Conservation (phyloP, 163 green algal species). For the Chloroidium sp. region DNA sequence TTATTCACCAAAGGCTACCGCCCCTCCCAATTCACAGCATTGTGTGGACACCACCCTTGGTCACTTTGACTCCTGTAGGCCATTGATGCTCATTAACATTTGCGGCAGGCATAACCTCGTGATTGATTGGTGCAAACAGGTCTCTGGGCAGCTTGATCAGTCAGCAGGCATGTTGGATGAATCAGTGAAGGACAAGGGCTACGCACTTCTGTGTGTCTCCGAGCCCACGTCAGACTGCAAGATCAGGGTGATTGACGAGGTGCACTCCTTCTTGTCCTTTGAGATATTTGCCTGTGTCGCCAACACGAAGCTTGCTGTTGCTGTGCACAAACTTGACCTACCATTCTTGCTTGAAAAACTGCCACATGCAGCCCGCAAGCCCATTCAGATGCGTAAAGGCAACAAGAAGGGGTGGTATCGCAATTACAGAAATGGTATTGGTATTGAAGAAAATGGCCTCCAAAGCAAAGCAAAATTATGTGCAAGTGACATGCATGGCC, state of each 20-base stretch:
- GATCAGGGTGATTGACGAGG: slow-evolving; percentile 68
- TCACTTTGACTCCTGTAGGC: too few species aligned
- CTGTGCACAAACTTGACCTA: neutral
- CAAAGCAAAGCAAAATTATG: too few species aligned
- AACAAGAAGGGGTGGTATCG: neutral
- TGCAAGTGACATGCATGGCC: neutral
- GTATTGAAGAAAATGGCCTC: too few species aligned
- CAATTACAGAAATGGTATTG: too few species aligned
- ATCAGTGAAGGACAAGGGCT: slow-evolving; percentile 73
- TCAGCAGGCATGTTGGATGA: slow-evolving; percentile 79
- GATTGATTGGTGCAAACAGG: slow-evolving; percentile 21
- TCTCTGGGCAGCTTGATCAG: slow-evolving; percentile 63
- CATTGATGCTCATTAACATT: slow-evolving; percentile 1
- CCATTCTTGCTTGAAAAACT: neutral
- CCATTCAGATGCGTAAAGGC: neutral
- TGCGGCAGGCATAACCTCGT: neutral
- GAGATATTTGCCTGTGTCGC: neutral
- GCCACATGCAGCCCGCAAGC: neutral
- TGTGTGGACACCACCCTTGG: too few species aligned
- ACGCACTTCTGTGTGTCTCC: slow-evolving; percentile 79
- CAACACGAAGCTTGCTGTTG: neutral
- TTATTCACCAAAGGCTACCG: too few species aligned
- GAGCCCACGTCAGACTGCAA: slow-evolving; percentile 66
- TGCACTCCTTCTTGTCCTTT: slow-evolving; percentile 18
- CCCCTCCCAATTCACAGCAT: too few species aligned